phyloP scores from a whole-genome alignment of 306 rosid species.

The Fragaria nilgerrensis region DNA sequence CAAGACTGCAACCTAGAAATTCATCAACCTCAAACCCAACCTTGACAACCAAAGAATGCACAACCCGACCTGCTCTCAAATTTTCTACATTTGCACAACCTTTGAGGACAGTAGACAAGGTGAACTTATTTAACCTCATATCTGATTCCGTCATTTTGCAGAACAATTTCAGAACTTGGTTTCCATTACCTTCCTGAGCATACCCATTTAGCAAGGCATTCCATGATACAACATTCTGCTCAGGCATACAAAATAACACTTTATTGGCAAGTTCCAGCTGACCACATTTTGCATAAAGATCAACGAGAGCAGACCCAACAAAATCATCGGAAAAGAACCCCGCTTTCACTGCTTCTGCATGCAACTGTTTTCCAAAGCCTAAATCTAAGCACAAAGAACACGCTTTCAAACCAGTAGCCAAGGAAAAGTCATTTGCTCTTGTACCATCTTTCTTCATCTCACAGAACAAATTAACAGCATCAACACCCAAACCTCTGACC shows the following conservation, averaged over 20 bases:
- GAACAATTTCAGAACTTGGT: conserved; percentile 29
- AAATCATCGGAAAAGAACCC: conserved; percentile 29
- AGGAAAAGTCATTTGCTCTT: conserved; percentile 37
- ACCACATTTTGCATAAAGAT: conserved; percentile 39
- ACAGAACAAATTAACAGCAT: conserved; percentile 23
- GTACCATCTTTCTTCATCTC: conserved; percentile 46
- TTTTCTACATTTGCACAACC: conserved; percentile 33
- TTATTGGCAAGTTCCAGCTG: conserved; percentile 35
- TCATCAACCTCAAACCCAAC: conserved; percentile 31
- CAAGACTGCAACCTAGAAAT: conserved; percentile 35
- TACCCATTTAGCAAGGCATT: conserved; percentile 43
- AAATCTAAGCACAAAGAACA: conserved; percentile 30
- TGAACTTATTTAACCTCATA: conserved; percentile 30
- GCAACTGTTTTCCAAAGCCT: conserved; percentile 41
- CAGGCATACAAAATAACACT: conserved; percentile 36
- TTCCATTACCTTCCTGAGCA: conserved; percentile 33
- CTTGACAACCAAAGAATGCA: conserved; percentile 34
- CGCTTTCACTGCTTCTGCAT: conserved; percentile 36
- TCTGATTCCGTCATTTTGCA: conserved; percentile 28
- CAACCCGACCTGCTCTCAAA: conserved; percentile 30
- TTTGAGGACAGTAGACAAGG: conserved; percentile 35
- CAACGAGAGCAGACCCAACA: conserved; percentile 40
- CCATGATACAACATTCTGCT: conserved; percentile 43
- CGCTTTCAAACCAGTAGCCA: conserved; percentile 41
- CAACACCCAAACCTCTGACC: neutral